A percentile compares a stretch with the other conserved stretches of the same genome.
These are phyloP conservation scores for Hortaea werneckii DNA, from an alignment of 2,329 filamentous ascomycete species.

Conservation along the genomic window DNA sequence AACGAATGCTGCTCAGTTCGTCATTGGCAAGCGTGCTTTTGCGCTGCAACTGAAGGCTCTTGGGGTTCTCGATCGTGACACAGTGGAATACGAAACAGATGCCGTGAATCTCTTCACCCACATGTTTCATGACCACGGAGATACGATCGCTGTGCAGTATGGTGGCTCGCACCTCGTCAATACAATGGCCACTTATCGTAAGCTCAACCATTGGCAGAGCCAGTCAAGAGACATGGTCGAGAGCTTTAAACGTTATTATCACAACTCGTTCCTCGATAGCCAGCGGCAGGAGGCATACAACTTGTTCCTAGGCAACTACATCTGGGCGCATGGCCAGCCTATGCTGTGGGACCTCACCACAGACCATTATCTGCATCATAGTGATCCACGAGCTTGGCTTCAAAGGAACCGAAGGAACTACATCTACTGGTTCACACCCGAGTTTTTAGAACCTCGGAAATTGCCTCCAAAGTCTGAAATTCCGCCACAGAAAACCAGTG, in stretches of 20 bases:
- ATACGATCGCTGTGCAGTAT: conserved; percentile 96
- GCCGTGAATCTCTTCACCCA: conserved; percentile 93
- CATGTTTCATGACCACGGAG: conserved; percentile 94
- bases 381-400: conserved; percentile 65
- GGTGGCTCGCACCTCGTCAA: conserved; percentile 96
- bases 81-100: conserved; percentile 87
- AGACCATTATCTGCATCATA: conserved; percentile 93
- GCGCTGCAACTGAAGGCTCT: conserved; percentile 87
- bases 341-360: conserved; percentile 95
- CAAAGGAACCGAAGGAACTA: conserved; percentile 57
- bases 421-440: conserved; percentile 77
- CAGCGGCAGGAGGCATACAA: conserved; percentile 98
- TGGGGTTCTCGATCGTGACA: conserved; percentile 69
- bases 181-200: conserved; percentile 97
- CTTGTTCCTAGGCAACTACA: conserved; percentile 91
- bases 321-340: conserved; percentile 74
- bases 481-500: neutral
- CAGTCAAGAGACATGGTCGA: conserved; percentile 98
- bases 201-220: conserved; percentile 98
- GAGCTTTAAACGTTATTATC: conserved; percentile 97
- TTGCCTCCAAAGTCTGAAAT: conserved; percentile 38
- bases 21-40: conserved; percentile 88
- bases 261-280: conserved; percentile 96
- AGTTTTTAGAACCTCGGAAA: conserved; percentile 54
- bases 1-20: conserved; percentile 95